phyloP scores from a whole-genome alignment of 2,329 filamentous ascomycete species.

The Cercospora sp. region DNA sequence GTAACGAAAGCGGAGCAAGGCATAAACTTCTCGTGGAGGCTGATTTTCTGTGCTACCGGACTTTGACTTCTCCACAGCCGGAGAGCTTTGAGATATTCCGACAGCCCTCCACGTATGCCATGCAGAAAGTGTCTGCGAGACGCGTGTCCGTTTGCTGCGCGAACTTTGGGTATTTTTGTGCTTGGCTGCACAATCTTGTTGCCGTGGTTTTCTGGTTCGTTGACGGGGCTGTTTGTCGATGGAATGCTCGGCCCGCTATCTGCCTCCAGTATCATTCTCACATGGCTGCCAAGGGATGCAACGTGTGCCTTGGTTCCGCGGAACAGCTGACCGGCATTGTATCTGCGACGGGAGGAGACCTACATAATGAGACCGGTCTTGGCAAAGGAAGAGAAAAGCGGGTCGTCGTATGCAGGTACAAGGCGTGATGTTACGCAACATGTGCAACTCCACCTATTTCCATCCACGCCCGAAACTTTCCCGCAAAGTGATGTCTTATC shows the following conservation, averaged over 20 bases:
- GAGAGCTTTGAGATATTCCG: not conserved
- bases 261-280: not conserved
- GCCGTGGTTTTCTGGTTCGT: not conserved
- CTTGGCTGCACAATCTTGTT: conserved; percentile 5
- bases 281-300: not conserved
- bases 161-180: not conserved
- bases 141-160: not conserved
- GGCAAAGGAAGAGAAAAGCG: not conserved
- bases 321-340: not conserved
- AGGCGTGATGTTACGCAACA: conserved; percentile 11
- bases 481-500: conserved; percentile 13
- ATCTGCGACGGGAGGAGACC: not conserved
- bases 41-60: conserved; percentile 19
- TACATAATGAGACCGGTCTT: not conserved
- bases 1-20: conserved; percentile 9
- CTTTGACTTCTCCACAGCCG: not conserved
- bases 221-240: not conserved
- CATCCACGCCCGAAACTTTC: conserved; percentile 12
- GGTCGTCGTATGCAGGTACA: conserved; percentile 14
- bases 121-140: not conserved
- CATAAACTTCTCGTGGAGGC: conserved; percentile 17
- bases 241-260: conserved; percentile 2
- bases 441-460: not conserved
- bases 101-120: not conserved
- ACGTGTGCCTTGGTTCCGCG: not conserved